Percentiles rank a stretch among this genome's conserved stretches.
These are phyloP conservation scores for Zymoseptoria brevis DNA, from an alignment of 2,329 filamentous ascomycete genomes.

Conservation along the genomic window DNA sequence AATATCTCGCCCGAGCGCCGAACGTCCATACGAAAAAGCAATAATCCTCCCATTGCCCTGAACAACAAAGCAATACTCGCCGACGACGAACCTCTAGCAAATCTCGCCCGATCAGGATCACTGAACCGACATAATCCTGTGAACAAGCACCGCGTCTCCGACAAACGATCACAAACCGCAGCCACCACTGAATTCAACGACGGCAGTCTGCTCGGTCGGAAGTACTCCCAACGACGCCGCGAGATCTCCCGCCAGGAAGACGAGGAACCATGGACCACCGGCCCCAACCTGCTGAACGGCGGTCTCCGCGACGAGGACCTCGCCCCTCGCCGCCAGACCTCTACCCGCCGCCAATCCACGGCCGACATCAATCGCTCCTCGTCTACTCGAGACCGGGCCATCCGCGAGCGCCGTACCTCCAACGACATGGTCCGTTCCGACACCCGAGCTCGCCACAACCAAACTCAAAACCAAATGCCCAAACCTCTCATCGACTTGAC, in stretches of 20 bases:
- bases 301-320: conserved; percentile 13
- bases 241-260: conserved; percentile 28
- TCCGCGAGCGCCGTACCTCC: conserved; percentile 18
- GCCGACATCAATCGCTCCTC: conserved; percentile 15
- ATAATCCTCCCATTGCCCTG: conserved; percentile 28
- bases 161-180: not conserved
- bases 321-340: conserved; percentile 8
- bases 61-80: conserved; percentile 20
- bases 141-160: conserved; percentile 2
- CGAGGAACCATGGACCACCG: conserved; percentile 46
- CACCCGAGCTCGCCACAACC: conserved; percentile 28
- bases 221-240: conserved; percentile 42
- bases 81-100: conserved; percentile 31
- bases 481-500: conserved; percentile 63
- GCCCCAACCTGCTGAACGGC: conserved; percentile 50
- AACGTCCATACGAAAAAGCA: conserved; percentile 18
- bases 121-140: conserved; percentile 14
- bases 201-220: conserved; percentile 42
- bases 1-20: conserved; percentile 17
- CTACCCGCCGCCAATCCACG: conserved; percentile 8
- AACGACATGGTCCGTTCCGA: conserved; percentile 38
- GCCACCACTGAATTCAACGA: conserved; percentile 37
- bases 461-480: conserved; percentile 28
- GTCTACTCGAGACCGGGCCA: conserved; percentile 11
- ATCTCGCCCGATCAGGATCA: conserved; percentile 13